Base-by-base conservation (phyloP, 306 rosid species). In the Arachis hypogaea region DNA sequence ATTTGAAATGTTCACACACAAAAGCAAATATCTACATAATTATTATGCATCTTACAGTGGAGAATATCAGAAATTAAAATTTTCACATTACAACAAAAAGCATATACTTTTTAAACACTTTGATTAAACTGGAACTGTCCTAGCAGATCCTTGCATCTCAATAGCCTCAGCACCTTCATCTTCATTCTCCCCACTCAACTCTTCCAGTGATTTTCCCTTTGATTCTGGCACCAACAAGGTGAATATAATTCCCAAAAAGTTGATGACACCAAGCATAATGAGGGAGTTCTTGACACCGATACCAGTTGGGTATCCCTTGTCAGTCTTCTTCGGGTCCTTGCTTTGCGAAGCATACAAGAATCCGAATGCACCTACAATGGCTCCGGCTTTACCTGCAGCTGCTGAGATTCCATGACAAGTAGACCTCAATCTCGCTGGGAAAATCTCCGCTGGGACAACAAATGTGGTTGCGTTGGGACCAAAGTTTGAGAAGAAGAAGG, bases 321-420 rank as follows among this genome's bases (percentile, higher is more conserved):
- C 96, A 5, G 78, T 58, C 69, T 82, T 33, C 0, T 0, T 0
- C 4, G 75, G 71, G 45, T 93, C 38, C 7, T 12, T 83, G 73
- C 36, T 85, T 40, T 93, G 98, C 3, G 98, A 82, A 1, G 97
- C 93, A 58, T 91, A 91, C 79, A 93, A 80, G 73, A 93, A 93
- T 47, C 98, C 98, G 6, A 93, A 88, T 9, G 97, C 98, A 0
- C 98, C 98, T 0, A 93, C 79, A 2, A 93, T 93, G 0, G 98
- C 98, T 41, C 98, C 98, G 0, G 97, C 98, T 49, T 93, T 93
- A 7, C 98, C 97, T 0, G 94, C 83, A 1, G 97, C 98, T 0
- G 98, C 97, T 0, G 98, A 93, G 47, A 93, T 91, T 3, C 97
- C 98, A 59, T 93, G 98, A 56, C 98, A 93, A 0, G 98, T 93